Evolutionary conservation across 352 stramenopile genomes (phyloP).

Genomic region (Globisporangium canariense): DNA sequence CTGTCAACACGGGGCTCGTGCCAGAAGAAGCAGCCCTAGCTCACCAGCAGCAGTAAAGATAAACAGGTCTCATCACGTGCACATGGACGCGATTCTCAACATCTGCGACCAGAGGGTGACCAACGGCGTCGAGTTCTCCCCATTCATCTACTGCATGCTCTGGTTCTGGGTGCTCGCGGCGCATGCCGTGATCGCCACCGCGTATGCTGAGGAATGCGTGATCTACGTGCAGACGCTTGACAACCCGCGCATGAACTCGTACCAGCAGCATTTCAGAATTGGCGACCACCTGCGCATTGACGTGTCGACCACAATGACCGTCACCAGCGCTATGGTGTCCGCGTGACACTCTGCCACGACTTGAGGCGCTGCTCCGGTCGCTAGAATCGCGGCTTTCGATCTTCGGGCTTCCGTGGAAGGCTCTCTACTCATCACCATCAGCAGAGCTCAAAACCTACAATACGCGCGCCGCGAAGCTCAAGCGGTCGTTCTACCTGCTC

Average conservation of each 20-base stretch:
- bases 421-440: neutral
- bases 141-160: neutral
- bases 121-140: neutral
- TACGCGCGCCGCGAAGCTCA: neutral
- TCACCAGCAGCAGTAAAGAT: neutral
- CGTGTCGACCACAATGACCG: conserved; percentile 6
- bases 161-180: neutral
- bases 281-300: neutral
- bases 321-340: neutral
- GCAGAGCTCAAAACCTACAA: neutral
- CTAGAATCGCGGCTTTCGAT: neutral
- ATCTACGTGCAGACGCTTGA: conserved; percentile 9
- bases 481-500: conserved; percentile 2
- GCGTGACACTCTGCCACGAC: neutral
- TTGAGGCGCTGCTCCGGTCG: neutral
- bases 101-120: conserved; percentile 4
- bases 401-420: neutral
- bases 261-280: conserved; percentile 12
- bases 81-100: conserved; percentile 2
- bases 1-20: neutral
- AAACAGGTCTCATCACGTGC: neutral
- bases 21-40: neutral
- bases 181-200: neutral
- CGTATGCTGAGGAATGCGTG: neutral
- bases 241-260: conserved; percentile 6